These are phyloP conservation scores for Colletotrichum sp. DNA, from an alignment of 2,329 filamentous ascomycete genomes.

Conservation along the genomic window DNA sequence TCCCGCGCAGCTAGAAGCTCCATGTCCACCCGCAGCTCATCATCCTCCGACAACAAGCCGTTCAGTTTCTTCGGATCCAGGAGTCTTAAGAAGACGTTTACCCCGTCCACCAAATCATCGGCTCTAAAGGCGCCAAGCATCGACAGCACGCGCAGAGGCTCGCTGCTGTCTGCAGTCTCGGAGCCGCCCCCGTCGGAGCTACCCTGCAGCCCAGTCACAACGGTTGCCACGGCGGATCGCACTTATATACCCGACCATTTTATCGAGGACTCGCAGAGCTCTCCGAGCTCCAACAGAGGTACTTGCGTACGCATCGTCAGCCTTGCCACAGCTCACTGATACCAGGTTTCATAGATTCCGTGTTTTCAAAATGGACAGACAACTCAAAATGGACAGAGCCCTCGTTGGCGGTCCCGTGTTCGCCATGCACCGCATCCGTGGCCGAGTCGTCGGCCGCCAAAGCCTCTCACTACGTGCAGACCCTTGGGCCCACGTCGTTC, in stretches of 20 bases:
- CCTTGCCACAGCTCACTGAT: constrained; percentile 24
- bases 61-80: constrained; percentile 51
- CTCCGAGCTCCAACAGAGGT: constrained; percentile 38
- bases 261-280: constrained; percentile 5
- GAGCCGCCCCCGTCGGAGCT: constrained; percentile 4
- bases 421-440: constrained; percentile 35
- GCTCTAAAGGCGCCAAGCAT: constrained; percentile 1
- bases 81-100: constrained; percentile 36
- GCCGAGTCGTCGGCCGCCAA: constrained; percentile 31
- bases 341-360: constrained; percentile 40
- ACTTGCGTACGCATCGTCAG: constrained; percentile 6
- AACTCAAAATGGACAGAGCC: background rate
- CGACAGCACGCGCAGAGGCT: constrained; percentile 15
- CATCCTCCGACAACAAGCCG: constrained; percentile 42
- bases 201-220: background rate
- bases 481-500: constrained; percentile 45
- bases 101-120: constrained; percentile 23
- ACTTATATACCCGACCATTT: background rate
- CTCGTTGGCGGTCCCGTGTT: constrained; percentile 32
- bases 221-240: background rate
- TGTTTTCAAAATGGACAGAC: constrained; percentile 50
- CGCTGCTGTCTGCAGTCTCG: constrained; percentile 9
- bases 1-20: constrained; percentile 36
- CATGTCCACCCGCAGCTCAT: constrained; percentile 48
- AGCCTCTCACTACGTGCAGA: constrained; percentile 39